Evolutionary conservation across 2,329 filamentous ascomycete genomes (phyloP).

Genomic region (Stromatinia cepivora): DNA sequence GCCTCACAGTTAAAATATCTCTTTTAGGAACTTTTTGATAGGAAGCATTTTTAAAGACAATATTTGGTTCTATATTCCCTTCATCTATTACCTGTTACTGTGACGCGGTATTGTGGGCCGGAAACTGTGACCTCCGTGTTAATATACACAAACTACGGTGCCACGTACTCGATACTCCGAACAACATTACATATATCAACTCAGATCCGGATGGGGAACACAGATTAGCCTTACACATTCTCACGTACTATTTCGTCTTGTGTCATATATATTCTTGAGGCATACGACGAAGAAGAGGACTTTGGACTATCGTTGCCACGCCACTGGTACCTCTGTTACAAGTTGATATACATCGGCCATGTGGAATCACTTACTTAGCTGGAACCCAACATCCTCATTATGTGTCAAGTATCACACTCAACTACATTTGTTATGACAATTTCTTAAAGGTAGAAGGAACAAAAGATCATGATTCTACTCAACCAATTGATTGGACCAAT

Average conservation of each 20-base stretch:
- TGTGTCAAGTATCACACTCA: not conserved
- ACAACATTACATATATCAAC: not conserved
- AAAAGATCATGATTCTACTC: not conserved
- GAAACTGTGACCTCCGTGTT: not conserved
- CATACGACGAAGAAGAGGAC: not conserved
- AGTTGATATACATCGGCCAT: not conserved
- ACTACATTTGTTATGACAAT: not conserved
- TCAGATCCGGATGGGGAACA: not conserved
- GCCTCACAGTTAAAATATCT: not conserved
- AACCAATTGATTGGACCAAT: not conserved
- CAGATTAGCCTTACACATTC: not conserved
- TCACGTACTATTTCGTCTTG: not conserved
- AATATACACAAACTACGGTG: conserved; percentile 3
- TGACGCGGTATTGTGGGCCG: not conserved
- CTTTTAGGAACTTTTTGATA: not conserved
- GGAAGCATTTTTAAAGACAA: not conserved
- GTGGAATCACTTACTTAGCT: not conserved
- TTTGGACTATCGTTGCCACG: not conserved
- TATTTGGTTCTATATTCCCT: not conserved
- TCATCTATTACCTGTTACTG: not conserved
- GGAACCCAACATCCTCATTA: not conserved
- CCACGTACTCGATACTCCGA: not conserved
- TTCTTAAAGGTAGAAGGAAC: not conserved
- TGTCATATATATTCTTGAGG: not conserved
- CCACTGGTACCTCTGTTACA: not conserved